Evolutionary conservation across 495 filamentous ascomycete species (phyloP).

Genomic region (Aspergillus mulundensis): DNA sequence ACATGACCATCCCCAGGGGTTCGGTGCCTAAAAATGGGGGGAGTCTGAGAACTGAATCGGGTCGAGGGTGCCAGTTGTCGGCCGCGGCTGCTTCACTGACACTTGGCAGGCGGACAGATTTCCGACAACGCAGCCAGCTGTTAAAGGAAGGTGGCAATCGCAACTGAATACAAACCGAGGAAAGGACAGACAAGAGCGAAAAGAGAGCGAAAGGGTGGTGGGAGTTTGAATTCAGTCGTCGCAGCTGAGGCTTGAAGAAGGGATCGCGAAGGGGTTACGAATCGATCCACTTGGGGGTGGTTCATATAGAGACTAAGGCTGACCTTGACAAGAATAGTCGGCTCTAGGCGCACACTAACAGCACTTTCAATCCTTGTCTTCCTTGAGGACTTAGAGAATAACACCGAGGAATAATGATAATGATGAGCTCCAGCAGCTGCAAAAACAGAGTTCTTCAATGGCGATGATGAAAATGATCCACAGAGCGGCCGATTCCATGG

Average conservation of each 20-base stretch:
- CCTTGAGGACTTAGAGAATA: neutral
- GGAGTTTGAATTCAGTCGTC: neutral
- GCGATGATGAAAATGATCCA: constrained; percentile 4
- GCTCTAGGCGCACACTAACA: neutral
- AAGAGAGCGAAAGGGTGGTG: neutral
- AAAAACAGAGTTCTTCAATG: neutral
- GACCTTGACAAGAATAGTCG: neutral
- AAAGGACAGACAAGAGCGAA: constrained; percentile 7
- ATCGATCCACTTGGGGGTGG: neutral
- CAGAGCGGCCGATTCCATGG: neutral
- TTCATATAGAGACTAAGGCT: neutral
- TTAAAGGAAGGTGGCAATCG: constrained; percentile 5
- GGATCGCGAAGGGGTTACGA: constrained; percentile 13
- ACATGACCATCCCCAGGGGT: constrained; percentile 16
- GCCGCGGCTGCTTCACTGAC: constrained; percentile 6
- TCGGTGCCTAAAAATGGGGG: constrained; percentile 10
- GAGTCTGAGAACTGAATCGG: neutral
- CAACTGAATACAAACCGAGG: neutral
- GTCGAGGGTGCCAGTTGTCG: constrained; percentile 6
- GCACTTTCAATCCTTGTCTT: neutral
- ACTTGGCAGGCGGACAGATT: constrained; percentile 13
- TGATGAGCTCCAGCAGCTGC: neutral
- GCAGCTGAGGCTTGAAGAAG: constrained; percentile 4
- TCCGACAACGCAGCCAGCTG: neutral
- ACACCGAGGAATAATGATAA: neutral